Base-by-base conservation (phyloP, 345 rosid genomes). In the Citrus cavaleriei region DNA sequence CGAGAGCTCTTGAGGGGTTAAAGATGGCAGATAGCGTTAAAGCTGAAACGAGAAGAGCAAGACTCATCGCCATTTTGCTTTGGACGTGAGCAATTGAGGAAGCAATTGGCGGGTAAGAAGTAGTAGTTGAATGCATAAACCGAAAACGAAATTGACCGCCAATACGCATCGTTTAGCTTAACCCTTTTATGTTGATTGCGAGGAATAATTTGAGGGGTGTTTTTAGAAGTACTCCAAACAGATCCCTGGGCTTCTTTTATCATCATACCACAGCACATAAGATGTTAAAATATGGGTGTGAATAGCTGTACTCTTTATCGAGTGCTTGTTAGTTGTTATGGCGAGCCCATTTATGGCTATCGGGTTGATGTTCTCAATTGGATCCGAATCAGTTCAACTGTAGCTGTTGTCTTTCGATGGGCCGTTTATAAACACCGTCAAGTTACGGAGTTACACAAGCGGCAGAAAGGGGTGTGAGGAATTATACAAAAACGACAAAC, bases 31-130 rank as follows among this genome's bases (percentile, higher is more conserved):
- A 75, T 82, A 79, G 59, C 66, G 79, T 57, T 77, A 89, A 77
- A 24, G 74, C 30, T 67, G 72, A 75, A 85, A 89, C 81, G 46
- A 87, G 78, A 72, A 73, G 58, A 80, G 66, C 81, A 81, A 84
- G 77, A 81, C 49, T 73, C 76, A 69, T 82, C 72, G 87, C 35
- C 92, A 89, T 73, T 37, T 8, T 24, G 65, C 35, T 19, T 30
- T 25, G 40, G 57, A 58, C 19, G n/a, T 34, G 38, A 28, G 70
- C 61, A 57, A 78, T 74, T 70, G 24, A 72, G 6, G n/a, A 54
- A 75, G 62, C 30, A 35, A 59, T 71, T 67, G 85, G 87, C 87
- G 82, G 87, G 83, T 72, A 83, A 68, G 12, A 6, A 58, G n/a
- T 7, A 34, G 70, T 10, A 5, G 77, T 75, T 63, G 38, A 66